Evolutionary conservation across 2,329 filamentous ascomycete genomes (phyloP).

Genomic region (Microcyclospora tardicrescens): DNA sequence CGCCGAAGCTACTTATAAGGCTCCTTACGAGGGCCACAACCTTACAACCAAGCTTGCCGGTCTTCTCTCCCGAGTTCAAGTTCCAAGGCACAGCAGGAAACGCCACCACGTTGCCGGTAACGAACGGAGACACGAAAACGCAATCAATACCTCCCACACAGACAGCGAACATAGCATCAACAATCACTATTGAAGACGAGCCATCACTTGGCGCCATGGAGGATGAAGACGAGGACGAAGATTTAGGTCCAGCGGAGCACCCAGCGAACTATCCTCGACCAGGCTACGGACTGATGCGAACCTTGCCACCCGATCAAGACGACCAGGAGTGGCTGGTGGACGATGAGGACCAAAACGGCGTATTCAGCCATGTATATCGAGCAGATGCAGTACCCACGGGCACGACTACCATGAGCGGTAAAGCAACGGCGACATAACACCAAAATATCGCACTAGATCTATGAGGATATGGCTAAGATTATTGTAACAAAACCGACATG

Average conservation of each 20-base stretch:
- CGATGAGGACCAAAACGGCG: slow-evolving; percentile 37
- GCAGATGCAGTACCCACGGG: slow-evolving; percentile 2
- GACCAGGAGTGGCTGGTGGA: slow-evolving; percentile 52
- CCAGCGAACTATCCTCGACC: slow-evolving; percentile 49
- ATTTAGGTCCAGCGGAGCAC: slow-evolving; percentile 29
- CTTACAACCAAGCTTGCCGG: slow-evolving; percentile 49
- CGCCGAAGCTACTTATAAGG: slow-evolving; percentile 49
- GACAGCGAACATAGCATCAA: slow-evolving; percentile 20
- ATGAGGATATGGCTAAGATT: too few relatives aligned
- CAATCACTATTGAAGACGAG: slow-evolving; percentile 20
- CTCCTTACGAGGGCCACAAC: slow-evolving; percentile 51
- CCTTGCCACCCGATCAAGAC: slow-evolving; percentile 42
- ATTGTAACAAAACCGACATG: too few relatives aligned
- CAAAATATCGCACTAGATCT: too few relatives aligned
- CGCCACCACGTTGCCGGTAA: slow-evolving; percentile 6
- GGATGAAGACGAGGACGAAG: slow-evolving; percentile 41
- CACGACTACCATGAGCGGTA: too few relatives aligned
- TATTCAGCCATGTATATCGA: slow-evolving; percentile 40
- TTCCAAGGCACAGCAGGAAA: slow-evolving; percentile 1
- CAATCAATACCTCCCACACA: too few relatives aligned
- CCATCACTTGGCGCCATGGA: background rate
- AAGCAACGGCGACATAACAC: too few relatives aligned
- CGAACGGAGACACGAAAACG: too few relatives aligned
- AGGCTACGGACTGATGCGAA: slow-evolving; percentile 44
- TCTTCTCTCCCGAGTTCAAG: slow-evolving; percentile 40